Evolutionary conservation across 202 grass and related monocot genomes (phyloP), one percentile per base, ranked within the genome.

Genomic region (Schoenoplectus tabernaemontani): DNA sequence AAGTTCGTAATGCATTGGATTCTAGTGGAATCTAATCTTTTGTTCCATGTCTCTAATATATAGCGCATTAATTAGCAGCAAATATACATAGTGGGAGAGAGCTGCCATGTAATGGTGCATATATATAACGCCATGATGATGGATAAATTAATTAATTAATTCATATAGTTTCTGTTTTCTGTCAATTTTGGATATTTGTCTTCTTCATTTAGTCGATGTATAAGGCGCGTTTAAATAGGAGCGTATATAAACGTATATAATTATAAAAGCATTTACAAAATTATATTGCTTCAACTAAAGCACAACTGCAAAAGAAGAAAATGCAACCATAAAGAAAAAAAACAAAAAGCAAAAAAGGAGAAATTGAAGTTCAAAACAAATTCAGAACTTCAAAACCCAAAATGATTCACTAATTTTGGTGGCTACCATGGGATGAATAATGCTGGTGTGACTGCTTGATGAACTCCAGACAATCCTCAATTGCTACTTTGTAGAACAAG

Each of bases 391-490:
- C 13, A 48, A 72, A 50, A 72, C 5, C 22, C 48, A 47, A 50
- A 50, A 26, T 43, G 50, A 32, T 38, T 23, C 37, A 43, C 37
- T 42, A 4, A 10, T 68, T 22, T 41, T 66, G 22, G 41, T 26
- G 9, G 2, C 0, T 72, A 48, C 42, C 42, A 32, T 32, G 43
- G 43, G 12, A 72, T 17, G 44, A 30, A 17, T 32, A 47, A 17
- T 71, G 37, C 68, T 17, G 43, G 24, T 23, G 13, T 9, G 88
- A 93, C 53, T 84, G 85, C 86, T 90, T 93, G 88, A 93, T 93
- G 83, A 90, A 93, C 78, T 93, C 88, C 73, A 93, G 76, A 79
- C 91, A 93, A 15, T 93, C 91, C 20, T 86, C 91, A 63, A 93
- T 88, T 54, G 91, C 91, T 39, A 88, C 81, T 7, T 81, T 86